Evolutionary conservation across 371 early-diverging fungal genomes (phyloP).

Genomic region (Catenaria anguillulae): DNA sequence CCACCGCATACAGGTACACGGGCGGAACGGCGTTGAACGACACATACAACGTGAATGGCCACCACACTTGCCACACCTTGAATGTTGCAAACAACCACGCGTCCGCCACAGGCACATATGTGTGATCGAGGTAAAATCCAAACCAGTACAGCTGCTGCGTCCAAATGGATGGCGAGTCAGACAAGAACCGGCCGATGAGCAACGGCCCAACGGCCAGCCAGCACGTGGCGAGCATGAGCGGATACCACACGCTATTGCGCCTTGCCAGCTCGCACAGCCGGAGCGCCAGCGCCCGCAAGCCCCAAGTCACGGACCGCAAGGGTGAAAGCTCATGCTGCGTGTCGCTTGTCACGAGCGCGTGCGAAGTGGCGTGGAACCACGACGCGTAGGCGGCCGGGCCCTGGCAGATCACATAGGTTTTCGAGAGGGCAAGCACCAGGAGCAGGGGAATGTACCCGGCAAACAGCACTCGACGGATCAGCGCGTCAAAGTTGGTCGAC

Average conservation of each 20-base stretch:
- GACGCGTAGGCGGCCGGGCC: not conserved
- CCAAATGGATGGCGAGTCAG: too few relatives aligned
- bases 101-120: not conserved
- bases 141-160: not conserved
- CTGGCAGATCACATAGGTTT: not conserved
- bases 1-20: not conserved
- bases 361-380: not conserved
- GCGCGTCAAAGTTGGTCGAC: not conserved
- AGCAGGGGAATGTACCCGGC: not conserved
- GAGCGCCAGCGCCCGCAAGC: not conserved
- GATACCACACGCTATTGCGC: not conserved
- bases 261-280: not conserved
- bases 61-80: not conserved
- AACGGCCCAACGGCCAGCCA: not conserved
- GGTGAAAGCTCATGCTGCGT: not conserved
- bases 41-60: not conserved
- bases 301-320: not conserved
- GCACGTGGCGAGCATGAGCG: not conserved
- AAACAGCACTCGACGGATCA: not conserved
- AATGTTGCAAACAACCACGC: not conserved
- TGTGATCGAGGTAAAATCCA: not conserved
- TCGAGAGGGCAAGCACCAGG: not conserved
- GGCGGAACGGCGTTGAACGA: not conserved
- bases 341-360: not conserved
- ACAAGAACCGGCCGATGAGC: not conserved